Conservation (phyloP, 495 filamentous ascomycete species). For the Lophiostoma macrostomum region DNA sequence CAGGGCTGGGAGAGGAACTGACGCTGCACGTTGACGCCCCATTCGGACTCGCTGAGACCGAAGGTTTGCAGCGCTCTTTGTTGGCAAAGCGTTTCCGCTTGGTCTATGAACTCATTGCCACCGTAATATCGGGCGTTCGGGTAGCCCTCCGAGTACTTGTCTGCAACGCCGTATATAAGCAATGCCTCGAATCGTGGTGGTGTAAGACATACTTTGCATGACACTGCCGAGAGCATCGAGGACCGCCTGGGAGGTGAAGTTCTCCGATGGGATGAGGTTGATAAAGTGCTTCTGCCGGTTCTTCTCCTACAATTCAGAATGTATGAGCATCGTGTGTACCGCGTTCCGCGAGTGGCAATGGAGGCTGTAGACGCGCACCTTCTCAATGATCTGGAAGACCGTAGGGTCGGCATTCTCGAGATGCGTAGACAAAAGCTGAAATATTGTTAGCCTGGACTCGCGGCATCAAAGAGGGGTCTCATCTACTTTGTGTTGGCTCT, state of each 20-base stretch:
- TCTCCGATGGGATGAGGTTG: conserved; percentile 97
- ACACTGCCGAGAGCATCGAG: conserved; percentile 94
- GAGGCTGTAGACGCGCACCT: conserved; percentile 58
- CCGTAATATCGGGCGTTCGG: conserved; percentile 96
- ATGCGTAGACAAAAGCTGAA: conserved; percentile 72
- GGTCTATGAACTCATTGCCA: conserved; percentile 93
- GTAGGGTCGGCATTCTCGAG: conserved; percentile 83
- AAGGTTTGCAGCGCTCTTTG: conserved; percentile 84
- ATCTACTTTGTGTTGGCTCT: conserved; percentile 68
- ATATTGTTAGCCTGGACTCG: conserved; percentile 14
- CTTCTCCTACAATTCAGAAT: conserved; percentile 67
- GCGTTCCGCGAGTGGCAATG: conserved; percentile 4
- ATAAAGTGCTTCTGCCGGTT: conserved; percentile 93
- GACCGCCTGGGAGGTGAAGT: conserved; percentile 97
- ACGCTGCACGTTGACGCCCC: conserved; percentile 99
- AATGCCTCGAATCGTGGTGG: conserved; percentile 17
- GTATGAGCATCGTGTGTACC: conserved; percentile 23
- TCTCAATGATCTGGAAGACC: conserved; percentile 83
- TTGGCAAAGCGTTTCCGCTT: conserved; percentile 85
- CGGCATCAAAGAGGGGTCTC: no score
- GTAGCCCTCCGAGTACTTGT: conserved; percentile 99
- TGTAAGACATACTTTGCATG: conserved; percentile 78
- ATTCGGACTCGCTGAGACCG: conserved; percentile 75
- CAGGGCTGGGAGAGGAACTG: conserved; percentile 35
- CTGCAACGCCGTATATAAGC: conserved; percentile 43